Base-by-base conservation (phyloP, 345 rosid genomes). In the Eucalyptus virginea region DNA sequence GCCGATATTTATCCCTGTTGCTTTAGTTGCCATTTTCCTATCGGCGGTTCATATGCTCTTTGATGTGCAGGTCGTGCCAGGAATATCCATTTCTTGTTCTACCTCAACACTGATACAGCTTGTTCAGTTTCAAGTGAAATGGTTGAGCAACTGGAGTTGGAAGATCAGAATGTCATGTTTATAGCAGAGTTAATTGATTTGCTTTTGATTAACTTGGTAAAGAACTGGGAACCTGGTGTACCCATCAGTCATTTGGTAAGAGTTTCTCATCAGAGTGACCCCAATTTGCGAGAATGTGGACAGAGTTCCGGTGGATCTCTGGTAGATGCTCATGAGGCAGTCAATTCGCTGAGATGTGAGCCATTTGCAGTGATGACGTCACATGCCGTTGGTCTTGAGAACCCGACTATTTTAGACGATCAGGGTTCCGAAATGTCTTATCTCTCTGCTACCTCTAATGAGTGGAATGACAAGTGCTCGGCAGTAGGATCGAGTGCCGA, bases 121-220 rank as follows among this genome's bases (percentile, higher is more conserved):
- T 89, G 94, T 16, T 93, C 97, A 13, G 98, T 98, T 89, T 97
- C 99, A 56, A 93, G 95, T 87, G 99, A 98, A 91, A 98, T 98
- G 99, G 99, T 95, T 88, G 99, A 95, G 93, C 97, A 97, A 89
- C 96, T 98, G 80, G 97, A 95, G 92, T 89, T 97, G 85, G 94
- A 93, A 62, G 94, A 94, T 89, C 97, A 96, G 89, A 93, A 97
- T 89, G 97, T 96, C 47, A 90, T 91, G 62, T 93, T 95, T 88
- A 96, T 98, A 88, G 97, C 98, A 62, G 99, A 96, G 62, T 87
- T 97, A 93, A 96, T 95, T 49, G 99, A 96, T 91, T 90, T 93
- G 89, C 90, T 97, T 90, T 93, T 97, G 14, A 69, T 93, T 80
- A 95, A 94, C 92, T 90, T 97, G 67, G 91, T 93, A 90, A 93